Evolutionary conservation across 805 yeast species (phyloP), one percentile per base, ranked within the genome.

Genomic region (Barnettozyma sucrosica): DNA sequence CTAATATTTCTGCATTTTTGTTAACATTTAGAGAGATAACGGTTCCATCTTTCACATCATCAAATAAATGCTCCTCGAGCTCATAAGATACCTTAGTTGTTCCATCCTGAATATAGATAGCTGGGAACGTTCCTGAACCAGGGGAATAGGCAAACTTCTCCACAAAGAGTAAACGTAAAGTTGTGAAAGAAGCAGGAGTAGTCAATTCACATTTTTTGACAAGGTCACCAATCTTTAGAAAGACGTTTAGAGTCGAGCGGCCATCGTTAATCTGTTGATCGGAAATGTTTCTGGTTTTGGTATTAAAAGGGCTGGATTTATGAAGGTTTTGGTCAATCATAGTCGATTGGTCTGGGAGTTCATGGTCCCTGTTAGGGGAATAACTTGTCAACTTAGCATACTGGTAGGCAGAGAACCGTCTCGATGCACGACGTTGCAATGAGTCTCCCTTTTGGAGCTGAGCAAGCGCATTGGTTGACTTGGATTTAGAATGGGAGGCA

Each of bases 391-490:
- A 71, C 57, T 85, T 86, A 1, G 95, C 88, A 66, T 83, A 83
- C 59, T 92, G 98, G 51, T 90, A 92, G 0, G 97, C 97, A 5
- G 97, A 89, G 61, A 85, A 92, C 47, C 99, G 72, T 56, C 92
- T 84, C 0, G 97, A 90, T 0, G 98, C 99, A 51, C 97, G 77
- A 55, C 99, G 76, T 69, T 85, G 95, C 28, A 93, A 69, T 3
- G 87, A 84, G 42, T 86, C 87, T 3, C 90, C 88, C 41, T 83
- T 81, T 58, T 92, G 96, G 9, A 92, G 70, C 55, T 86, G 87
- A 0, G 81, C 72, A 25, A 90, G 70, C 0, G 96, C 89, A 55
- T 84, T 66, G 36, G 49, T 28, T 3, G 50, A 23, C 32, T 47
- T 45, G 45, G 53, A 37, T 41, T 34, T 34, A 18, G 52, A 3